These are phyloP conservation scores for Ceratobasidium sp. DNA, from an alignment of 1,284 basidiomycete genomes.

Conservation along the genomic window DNA sequence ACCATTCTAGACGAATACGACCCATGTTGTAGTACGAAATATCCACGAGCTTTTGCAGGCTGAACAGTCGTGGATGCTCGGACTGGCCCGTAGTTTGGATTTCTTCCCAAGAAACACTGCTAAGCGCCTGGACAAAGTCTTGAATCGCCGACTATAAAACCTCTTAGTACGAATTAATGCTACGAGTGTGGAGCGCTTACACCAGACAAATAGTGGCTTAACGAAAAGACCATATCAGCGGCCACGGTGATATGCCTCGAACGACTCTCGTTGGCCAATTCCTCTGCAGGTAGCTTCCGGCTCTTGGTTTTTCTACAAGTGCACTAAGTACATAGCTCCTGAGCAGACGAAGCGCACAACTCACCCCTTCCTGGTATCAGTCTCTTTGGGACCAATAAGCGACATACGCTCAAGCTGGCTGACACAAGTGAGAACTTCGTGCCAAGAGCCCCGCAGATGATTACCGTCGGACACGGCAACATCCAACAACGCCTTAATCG, in stretches of 20 bases:
- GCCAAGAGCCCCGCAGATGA: slow-evolving; percentile 95
- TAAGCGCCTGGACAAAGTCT: slow-evolving; percentile 96
- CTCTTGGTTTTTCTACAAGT: slow-evolving; percentile 18
- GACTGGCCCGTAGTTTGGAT: slow-evolving; percentile 97
- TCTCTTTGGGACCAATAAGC: slow-evolving; percentile 88
- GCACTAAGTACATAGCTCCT: neutral
- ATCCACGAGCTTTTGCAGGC: slow-evolving; percentile 98
- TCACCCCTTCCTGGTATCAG: slow-evolving; percentile 85
- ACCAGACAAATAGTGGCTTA: slow-evolving; percentile 94
- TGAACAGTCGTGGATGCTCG: slow-evolving; percentile 95
- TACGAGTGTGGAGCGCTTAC: slow-evolving; percentile 65
- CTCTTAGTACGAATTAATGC: slow-evolving; percentile 46
- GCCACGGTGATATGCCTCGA: slow-evolving; percentile 99
- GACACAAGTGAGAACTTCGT: slow-evolving; percentile 94
- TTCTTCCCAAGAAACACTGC: slow-evolving; percentile 99
- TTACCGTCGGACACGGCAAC: slow-evolving; percentile 95
- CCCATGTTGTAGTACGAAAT: slow-evolving; percentile 99
- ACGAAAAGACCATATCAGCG: slow-evolving; percentile 98
- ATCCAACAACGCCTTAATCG: slow-evolving; percentile 93
- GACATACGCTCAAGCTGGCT: slow-evolving; percentile 99
- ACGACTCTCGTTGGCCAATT: slow-evolving; percentile 95
- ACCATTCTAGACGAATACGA: slow-evolving; percentile 99
- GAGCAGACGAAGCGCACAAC: slow-evolving; percentile 53
- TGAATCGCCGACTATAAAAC: slow-evolving; percentile 89
- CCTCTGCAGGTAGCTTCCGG: slow-evolving; percentile 84